phyloP scores from a whole-genome alignment of 2,329 filamentous ascomycete species.

The Trichoderma afroharzianum region DNA sequence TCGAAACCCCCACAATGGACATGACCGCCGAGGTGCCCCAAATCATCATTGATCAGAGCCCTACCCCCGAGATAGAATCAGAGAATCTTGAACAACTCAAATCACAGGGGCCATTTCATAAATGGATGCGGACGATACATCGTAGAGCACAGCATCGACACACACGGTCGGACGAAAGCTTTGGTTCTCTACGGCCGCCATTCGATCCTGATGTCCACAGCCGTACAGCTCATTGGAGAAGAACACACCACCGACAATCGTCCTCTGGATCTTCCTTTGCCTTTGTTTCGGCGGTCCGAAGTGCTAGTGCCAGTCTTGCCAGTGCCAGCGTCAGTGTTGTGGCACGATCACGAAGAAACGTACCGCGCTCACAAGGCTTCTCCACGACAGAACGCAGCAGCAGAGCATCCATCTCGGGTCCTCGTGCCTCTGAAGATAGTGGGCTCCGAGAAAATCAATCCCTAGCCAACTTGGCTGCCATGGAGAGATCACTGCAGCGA shows the following conservation, averaged over 20 bases:
- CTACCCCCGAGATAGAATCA: conserved; percentile 11
- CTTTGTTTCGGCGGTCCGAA: conserved; percentile 77
- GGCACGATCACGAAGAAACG: conserved; percentile 55
- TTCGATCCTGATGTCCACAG: neutral
- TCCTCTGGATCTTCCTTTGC: conserved; percentile 73
- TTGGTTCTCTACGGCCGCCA: neutral
- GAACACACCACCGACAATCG: conserved; percentile 47
- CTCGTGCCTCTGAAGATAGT: conserved; percentile 64
- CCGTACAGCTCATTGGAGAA: conserved; percentile 4
- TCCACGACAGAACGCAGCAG: conserved; percentile 62
- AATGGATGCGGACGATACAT: conserved; percentile 70
- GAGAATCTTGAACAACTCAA: conserved; percentile 17
- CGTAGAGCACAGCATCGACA: conserved; percentile 48
- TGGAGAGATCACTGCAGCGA: conserved; percentile 68
- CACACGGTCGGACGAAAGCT: neutral
- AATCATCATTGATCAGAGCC: conserved; percentile 26
- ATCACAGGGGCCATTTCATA: conserved; percentile 54
- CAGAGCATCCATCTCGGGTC: conserved; percentile 55
- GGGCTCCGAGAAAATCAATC: conserved; percentile 53
- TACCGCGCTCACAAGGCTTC: conserved; percentile 48
- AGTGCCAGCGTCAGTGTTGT: conserved; percentile 70
- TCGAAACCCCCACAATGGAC: neutral
- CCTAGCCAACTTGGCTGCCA: conserved; percentile 63
- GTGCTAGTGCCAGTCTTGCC: conserved; percentile 72
- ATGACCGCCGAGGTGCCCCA: conserved; percentile 22